phyloP scores from a whole-genome alignment of 371 early-diverging fungal genomes.

The Mucor mucedo region DNA sequence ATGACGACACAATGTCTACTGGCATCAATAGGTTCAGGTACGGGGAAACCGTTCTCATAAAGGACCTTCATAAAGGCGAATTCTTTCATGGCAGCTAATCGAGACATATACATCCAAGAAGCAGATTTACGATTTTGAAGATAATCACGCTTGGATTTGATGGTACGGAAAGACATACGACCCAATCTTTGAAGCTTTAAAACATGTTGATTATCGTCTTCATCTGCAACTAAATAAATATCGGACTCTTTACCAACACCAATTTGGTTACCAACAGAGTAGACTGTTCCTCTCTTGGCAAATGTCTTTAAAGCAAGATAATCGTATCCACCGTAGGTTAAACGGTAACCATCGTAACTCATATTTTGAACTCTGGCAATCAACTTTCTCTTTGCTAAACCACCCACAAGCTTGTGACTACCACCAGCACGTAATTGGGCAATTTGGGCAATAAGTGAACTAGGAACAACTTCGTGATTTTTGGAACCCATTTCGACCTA shows the following conservation, averaged over 20 bases:
- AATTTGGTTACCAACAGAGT: slow-evolving; percentile 98
- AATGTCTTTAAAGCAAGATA: slow-evolving; percentile 97
- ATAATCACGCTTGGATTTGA: slow-evolving; percentile 98
- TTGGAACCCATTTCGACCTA: slow-evolving; percentile 96
- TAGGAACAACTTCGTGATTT: slow-evolving; percentile 98
- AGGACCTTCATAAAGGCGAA: slow-evolving; percentile 95
- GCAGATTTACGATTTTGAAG: slow-evolving; percentile 88
- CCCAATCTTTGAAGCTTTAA: slow-evolving; percentile 96
- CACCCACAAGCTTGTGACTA: slow-evolving; percentile 80
- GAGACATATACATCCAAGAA: slow-evolving; percentile 98
- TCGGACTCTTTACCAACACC: slow-evolving; percentile 99
- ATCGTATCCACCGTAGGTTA: slow-evolving; percentile 99
- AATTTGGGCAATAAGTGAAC: slow-evolving; percentile 85
- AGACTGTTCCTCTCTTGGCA: slow-evolving; percentile 85
- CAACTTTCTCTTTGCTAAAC: slow-evolving; percentile 87
- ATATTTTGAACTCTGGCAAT: slow-evolving; percentile 87
- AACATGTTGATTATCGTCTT: slow-evolving; percentile 84
- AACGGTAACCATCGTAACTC: slow-evolving; percentile 95
- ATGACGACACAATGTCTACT: slow-evolving; percentile 99
- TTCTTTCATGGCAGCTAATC: slow-evolving; percentile 96
- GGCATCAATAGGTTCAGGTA: slow-evolving; percentile 92
- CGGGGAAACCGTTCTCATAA: slow-evolving; percentile 94
- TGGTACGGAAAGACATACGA: slow-evolving; percentile 96
- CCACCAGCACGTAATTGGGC: slow-evolving; percentile 89
- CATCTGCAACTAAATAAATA: slow-evolving; percentile 95